Conservation (phyloP, 768 basidiomycete genomes). For the Fomitopsis serialis region DNA sequence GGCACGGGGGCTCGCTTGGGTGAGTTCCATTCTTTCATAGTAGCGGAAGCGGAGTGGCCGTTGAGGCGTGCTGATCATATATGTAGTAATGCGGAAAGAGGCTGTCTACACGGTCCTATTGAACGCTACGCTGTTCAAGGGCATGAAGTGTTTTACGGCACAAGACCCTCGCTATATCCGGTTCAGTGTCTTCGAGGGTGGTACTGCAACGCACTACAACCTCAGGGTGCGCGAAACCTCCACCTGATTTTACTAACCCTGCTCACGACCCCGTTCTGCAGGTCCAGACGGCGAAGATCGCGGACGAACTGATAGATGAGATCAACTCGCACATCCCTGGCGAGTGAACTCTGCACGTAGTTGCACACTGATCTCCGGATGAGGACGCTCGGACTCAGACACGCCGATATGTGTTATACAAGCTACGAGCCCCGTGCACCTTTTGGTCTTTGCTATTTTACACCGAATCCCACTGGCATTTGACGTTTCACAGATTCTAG, state of each 20-base stretch:
- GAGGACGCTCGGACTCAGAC: too few relatives aligned
- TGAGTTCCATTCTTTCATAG: slow-evolving; percentile 26
- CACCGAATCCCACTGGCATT: too few relatives aligned
- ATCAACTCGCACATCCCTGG: slow-evolving; percentile 39
- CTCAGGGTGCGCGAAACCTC: slow-evolving; percentile 48
- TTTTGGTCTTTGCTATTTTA: too few relatives aligned
- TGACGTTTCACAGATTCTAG: too few relatives aligned
- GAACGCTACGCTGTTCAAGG: slow-evolving; percentile 71
- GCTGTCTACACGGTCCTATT: slow-evolving; percentile 71
- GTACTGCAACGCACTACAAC: slow-evolving; percentile 64
- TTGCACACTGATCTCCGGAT: too few relatives aligned
- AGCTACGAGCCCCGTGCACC: too few relatives aligned
- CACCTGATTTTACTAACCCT: neutral
- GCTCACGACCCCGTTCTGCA: slow-evolving; percentile 21
- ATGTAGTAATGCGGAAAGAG: slow-evolving; percentile 79
- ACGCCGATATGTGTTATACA: too few relatives aligned
- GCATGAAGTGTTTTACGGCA: slow-evolving; percentile 68
- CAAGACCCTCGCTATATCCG: slow-evolving; percentile 78
- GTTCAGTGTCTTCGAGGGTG: slow-evolving; percentile 66
- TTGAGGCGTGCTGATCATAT: neutral
- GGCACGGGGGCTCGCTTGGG: slow-evolving; percentile 67
- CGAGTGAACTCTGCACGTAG: slow-evolving; percentile 1
- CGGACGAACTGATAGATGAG: slow-evolving; percentile 59
- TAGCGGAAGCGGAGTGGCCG: neutral
- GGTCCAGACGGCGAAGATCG: slow-evolving; percentile 68